These are phyloP conservation scores for Pulicaria dysenterica DNA, from an alignment of 129 eudicot species.

Conservation along the genomic window DNA sequence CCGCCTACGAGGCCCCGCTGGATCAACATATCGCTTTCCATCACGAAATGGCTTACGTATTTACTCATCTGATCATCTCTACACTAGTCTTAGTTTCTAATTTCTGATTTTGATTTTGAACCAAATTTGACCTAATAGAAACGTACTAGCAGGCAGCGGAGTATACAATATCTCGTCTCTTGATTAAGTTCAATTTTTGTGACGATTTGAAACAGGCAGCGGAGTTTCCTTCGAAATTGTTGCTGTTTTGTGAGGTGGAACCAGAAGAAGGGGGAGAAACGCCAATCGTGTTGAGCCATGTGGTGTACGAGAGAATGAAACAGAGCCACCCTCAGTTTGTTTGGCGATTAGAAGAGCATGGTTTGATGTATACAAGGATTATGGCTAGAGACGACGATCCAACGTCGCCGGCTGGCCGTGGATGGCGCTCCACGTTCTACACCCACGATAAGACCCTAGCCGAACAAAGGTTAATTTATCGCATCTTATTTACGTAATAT, in stretches of 20 bases:
- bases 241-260: not conserved
- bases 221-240: slow-evolving; percentile 18
- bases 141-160: too few species aligned
- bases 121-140: too few species aligned
- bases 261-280: slow-evolving; percentile 27
- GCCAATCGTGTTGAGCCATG: slow-evolving; percentile 44
- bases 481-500: not conserved
- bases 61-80: not conserved
- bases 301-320: slow-evolving; percentile 54
- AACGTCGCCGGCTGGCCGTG: slow-evolving; percentile 15
- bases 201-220: slow-evolving; percentile 6
- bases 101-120: too few species aligned
- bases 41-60: slow-evolving; percentile 72
- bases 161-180: not conserved
- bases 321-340: not conserved
- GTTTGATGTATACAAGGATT: slow-evolving; percentile 16
- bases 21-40: slow-evolving; percentile 73
- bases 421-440: slow-evolving; percentile 29
- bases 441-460: slow-evolving; percentile 8
- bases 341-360: slow-evolving; percentile 15
- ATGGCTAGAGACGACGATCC: slow-evolving; percentile 6
- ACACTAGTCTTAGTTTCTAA: too few species aligned
- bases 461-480: slow-evolving; percentile 18
- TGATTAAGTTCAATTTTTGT: not conserved
- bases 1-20: slow-evolving; percentile 78